Conservation (phyloP, 2,329 filamentous ascomycete genomes). For the Fusarium algeriense region DNA sequence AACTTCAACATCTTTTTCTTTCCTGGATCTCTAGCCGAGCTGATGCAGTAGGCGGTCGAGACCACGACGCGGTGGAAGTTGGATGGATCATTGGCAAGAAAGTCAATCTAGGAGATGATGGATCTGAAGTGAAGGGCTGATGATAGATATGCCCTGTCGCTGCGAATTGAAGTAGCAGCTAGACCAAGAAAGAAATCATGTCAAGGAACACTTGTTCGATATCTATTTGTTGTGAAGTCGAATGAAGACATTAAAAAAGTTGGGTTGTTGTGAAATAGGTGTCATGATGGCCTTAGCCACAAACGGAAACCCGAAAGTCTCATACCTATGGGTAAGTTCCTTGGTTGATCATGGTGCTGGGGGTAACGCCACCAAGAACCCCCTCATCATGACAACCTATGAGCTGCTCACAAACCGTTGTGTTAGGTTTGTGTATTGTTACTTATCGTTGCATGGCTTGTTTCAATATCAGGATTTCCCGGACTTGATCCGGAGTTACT, state of each 20-base stretch:
- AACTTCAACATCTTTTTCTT: slow-evolving; percentile 63
- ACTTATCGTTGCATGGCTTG: neutral
- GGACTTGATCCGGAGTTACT: neutral
- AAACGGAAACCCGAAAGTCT: slow-evolving; percentile 35
- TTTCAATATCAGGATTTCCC: neutral
- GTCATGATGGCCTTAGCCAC: slow-evolving; percentile 31
- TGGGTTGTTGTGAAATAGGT: neutral
- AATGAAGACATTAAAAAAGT: neutral
- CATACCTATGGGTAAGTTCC: slow-evolving; percentile 1
- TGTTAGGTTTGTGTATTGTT: neutral
- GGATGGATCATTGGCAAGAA: slow-evolving; percentile 30
- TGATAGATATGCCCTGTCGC: slow-evolving; percentile 39
- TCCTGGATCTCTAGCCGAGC: slow-evolving; percentile 58
- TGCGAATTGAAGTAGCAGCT: slow-evolving; percentile 43
- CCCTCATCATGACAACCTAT: slow-evolving; percentile 24
- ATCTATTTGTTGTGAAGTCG: slow-evolving; percentile 11
- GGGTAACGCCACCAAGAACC: slow-evolving; percentile 8
- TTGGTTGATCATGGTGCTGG: neutral
- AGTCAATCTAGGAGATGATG: slow-evolving; percentile 21
- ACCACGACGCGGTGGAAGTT: slow-evolving; percentile 35
- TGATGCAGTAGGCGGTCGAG: slow-evolving; percentile 52
- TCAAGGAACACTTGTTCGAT: slow-evolving; percentile 21
- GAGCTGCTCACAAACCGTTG: neutral
- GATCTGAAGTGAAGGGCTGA: slow-evolving; percentile 8
- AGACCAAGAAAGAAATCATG: slow-evolving; percentile 45